phyloP scores from a whole-genome alignment of 2,329 filamentous ascomycete genomes.

The Aspergillus piperis region DNA sequence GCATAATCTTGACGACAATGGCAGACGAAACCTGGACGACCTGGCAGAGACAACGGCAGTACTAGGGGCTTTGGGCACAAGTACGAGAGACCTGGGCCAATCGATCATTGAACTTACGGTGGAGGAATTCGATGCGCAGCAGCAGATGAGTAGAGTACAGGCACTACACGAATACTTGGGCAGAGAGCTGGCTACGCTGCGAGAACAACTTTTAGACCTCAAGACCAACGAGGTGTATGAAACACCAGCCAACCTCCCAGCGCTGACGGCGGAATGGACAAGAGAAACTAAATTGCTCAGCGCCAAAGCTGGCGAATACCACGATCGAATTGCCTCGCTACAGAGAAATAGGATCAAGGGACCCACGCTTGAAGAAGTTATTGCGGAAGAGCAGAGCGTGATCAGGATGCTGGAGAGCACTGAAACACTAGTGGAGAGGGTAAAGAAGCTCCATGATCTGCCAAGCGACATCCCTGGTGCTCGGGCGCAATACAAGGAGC shows the following conservation, averaged over 20 bases:
- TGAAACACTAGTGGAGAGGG: constrained; percentile 64
- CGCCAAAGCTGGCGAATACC: constrained; percentile 68
- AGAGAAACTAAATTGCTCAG: constrained; percentile 68
- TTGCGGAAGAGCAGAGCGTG: constrained; percentile 61
- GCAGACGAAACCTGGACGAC: constrained; percentile 57
- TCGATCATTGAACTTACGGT: constrained; percentile 60
- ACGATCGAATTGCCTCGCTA: constrained; percentile 53
- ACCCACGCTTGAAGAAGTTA: constrained; percentile 53
- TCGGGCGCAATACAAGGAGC: constrained; percentile 66
- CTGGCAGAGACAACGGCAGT: constrained; percentile 57
- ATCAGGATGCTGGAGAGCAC: constrained; percentile 62
- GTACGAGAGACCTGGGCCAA: constrained; percentile 53
- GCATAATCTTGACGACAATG: constrained; percentile 55
- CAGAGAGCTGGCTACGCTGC: constrained; percentile 48
- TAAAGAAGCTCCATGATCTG: constrained; percentile 69
- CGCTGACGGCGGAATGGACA: constrained; percentile 72
- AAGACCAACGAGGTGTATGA: constrained; percentile 49
- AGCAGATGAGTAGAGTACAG: constrained; percentile 59
- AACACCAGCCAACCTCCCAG: constrained; percentile 60
- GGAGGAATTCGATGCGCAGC: constrained; percentile 53
- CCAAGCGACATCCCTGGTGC: constrained; percentile 71
- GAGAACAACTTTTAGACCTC: constrained; percentile 32
- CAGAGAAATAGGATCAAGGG: constrained; percentile 33
- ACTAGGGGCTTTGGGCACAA: constrained; percentile 53
- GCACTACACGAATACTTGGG: constrained; percentile 60